phyloP scores from a whole-genome alignment of 352 stramenopile genomes.

The Globisporangium sylvaticum region DNA sequence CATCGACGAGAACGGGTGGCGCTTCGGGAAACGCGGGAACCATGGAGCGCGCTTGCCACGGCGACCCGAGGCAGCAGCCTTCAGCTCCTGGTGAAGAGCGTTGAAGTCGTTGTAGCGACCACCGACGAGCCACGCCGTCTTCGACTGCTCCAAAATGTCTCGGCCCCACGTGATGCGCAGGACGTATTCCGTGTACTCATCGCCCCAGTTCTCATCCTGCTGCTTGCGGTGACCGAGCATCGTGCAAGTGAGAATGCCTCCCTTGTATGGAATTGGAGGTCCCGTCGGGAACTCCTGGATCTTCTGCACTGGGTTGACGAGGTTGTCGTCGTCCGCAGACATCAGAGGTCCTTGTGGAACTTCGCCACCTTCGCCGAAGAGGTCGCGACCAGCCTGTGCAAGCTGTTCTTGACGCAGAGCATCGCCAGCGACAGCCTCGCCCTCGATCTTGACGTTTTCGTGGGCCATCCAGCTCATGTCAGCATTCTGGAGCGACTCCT shows the following conservation, averaged over 20 bases:
- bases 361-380: constrained; percentile 83
- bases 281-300: constrained; percentile 89
- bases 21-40: constrained; percentile 89
- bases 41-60: constrained; percentile 84
- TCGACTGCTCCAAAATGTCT: constrained; percentile 86
- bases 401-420: constrained; percentile 75
- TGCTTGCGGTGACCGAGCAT: constrained; percentile 87
- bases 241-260: constrained; percentile 85
- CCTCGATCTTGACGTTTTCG: constrained; percentile 76
- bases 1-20: constrained; percentile 88
- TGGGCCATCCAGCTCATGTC: constrained; percentile 85
- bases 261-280: constrained; percentile 88
- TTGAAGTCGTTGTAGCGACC: constrained; percentile 91
- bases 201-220: constrained; percentile 87
- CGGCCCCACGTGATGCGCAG: constrained; percentile 84
- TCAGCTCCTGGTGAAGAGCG: constrained; percentile 85
- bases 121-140: constrained; percentile 86
- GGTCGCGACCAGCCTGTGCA: constrained; percentile 74
- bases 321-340: constrained; percentile 84
- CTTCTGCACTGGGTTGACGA: constrained; percentile 81
- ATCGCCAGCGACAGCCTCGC: constrained; percentile 71
- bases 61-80: constrained; percentile 75
- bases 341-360: constrained; percentile 73
- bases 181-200: constrained; percentile 90
- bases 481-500: constrained; percentile 79